Base-by-base conservation (phyloP, 164 flowering plant genomes). In the Umbilicus rupestris region DNA sequence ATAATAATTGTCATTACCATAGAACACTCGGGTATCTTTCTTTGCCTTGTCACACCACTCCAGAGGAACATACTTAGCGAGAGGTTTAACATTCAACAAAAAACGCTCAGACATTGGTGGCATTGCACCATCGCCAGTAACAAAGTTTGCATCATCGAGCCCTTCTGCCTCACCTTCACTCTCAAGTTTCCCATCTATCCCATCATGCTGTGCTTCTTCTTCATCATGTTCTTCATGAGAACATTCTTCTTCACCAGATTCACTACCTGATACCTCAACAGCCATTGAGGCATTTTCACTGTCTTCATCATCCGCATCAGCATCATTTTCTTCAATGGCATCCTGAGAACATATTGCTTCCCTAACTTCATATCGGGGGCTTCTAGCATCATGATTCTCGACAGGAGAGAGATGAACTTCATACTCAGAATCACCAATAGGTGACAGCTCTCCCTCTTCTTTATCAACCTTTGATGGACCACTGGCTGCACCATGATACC, bases 1-100 rank as follows among this genome's bases (percentile, higher is more conserved):
- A 81, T 89, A 95, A 62, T 87, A 88, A 19, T 92, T 84, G 75
- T 95, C 97, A 67, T 88, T 92, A 63, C 97, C 99, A 76, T 89
- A 95, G 77, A 92, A 95, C 29, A 88, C 71, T 0, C 69, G 79
- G 52, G 90, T 82, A 65, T 77, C 80, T 70, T 77, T 77, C 44
- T 80, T 83, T 72, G 71, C 78, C 64, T 77, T 85, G 65, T 55
- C 60, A 55, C 60, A 72, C 46, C 75, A 74, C 26, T 72, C 69
- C 3, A 69, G 37, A 63, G 90, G 85, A 29, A 88, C 83, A 72
- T 77, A 78, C 78, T 86, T 87, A 15, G 81, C 80, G 31, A 94
- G 85, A 70, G 99, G 99, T 83, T 88, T 89, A 74, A 80, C 96
- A 19, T 84, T 70, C 17, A 58, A 74, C 19, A 88, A 76, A 74